A percentile compares a stretch with the other conserved stretches of the same genome.
phyloP scores from a whole-genome alignment of 192 early-diverging fungal species.

The Entomortierella beljakovae region DNA sequence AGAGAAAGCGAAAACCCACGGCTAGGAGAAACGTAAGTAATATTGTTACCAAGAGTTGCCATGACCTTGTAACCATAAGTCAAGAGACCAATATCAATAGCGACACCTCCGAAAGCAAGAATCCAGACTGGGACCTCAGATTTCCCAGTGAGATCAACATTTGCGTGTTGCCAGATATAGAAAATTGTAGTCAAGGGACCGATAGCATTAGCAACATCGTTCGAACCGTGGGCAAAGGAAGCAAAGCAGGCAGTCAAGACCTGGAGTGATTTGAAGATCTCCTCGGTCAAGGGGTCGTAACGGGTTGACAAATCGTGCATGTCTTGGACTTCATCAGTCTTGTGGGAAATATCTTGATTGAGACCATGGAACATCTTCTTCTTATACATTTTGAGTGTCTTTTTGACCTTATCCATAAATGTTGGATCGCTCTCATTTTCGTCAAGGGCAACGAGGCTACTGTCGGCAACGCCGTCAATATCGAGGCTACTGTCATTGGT shows the following conservation, averaged over 20 bases:
- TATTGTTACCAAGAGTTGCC: slow-evolving; percentile 83
- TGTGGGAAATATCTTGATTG: slow-evolving; percentile 24
- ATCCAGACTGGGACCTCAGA: slow-evolving; percentile 79
- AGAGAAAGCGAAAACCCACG: slow-evolving; percentile 87
- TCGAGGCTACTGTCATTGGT: neutral
- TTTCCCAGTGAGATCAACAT: slow-evolving; percentile 62
- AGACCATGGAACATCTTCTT: slow-evolving; percentile 13
- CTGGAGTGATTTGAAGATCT: slow-evolving; percentile 86
- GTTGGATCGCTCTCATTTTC: too few species aligned
- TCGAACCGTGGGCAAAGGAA: slow-evolving; percentile 88
- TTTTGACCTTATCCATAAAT: slow-evolving; percentile 3
- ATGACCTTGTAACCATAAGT: slow-evolving; percentile 83
- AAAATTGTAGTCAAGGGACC: slow-evolving; percentile 84
- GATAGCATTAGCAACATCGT: slow-evolving; percentile 89
- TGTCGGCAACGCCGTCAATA: slow-evolving; percentile 28
- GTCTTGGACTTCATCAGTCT: slow-evolving; percentile 52
- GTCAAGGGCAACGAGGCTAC: slow-evolving; percentile 11
- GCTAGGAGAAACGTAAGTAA: slow-evolving; percentile 85
- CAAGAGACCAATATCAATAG: slow-evolving; percentile 81
- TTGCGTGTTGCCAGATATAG: slow-evolving; percentile 68
- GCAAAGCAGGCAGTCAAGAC: slow-evolving; percentile 83
- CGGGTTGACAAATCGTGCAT: slow-evolving; percentile 75
- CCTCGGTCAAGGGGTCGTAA: slow-evolving; percentile 80
- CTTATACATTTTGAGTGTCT: slow-evolving; percentile 12
- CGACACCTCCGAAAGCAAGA: slow-evolving; percentile 76